Evolutionary conservation across 441 rosid species (phyloP), one percentile per base, ranked within the genome.

Genomic region (Gossypium davidsonii): DNA sequence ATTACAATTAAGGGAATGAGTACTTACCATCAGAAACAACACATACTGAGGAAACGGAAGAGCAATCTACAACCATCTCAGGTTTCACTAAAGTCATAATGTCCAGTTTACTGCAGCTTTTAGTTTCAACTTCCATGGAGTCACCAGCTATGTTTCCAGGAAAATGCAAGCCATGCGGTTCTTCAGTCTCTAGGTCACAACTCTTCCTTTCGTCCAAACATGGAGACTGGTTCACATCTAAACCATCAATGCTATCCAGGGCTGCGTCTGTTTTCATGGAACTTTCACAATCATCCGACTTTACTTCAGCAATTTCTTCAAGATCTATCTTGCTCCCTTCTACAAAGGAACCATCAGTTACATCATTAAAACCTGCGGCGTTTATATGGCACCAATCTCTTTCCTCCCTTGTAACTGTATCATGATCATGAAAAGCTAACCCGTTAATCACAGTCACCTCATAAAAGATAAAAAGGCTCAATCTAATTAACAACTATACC

Each of bases 11-110:
- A 48, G 46, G 31, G 21, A 21, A 20, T 53, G 28, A 75, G 46
- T 21, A 76, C 74, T 61, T 52, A 78, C 80, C 80, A 58, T 69
- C 17, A 18, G 62, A 49, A 59, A 46, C 72, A 65, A 48, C 70
- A 59, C 12, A 14, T 25, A 56, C 44, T 58, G 73, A 18, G 60
- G 78, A 71, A 59, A 49, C 11, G 1, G 53, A 28, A 31, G 34
- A 8, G 42, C 59, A 61, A 61, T 66, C 64, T 11, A 59, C 18
- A 20, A 8, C 77, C 52, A 37, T 34, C 70, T 67, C 58, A 14
- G 18, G n/a, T 72, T 69, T 46, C 56, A 69, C 4, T 60, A 69
- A 42, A 76, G 68, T 59, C 42, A 20, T 37, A 20, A 57, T 39
- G 12, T 52, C 48, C 15, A 39, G 18, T 12, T 44, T 56, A 51